Evolutionary conservation across 164 flowering plant genomes (phyloP), one percentile per base, ranked within the genome.

Genomic region (Sextonia rubra): DNA sequence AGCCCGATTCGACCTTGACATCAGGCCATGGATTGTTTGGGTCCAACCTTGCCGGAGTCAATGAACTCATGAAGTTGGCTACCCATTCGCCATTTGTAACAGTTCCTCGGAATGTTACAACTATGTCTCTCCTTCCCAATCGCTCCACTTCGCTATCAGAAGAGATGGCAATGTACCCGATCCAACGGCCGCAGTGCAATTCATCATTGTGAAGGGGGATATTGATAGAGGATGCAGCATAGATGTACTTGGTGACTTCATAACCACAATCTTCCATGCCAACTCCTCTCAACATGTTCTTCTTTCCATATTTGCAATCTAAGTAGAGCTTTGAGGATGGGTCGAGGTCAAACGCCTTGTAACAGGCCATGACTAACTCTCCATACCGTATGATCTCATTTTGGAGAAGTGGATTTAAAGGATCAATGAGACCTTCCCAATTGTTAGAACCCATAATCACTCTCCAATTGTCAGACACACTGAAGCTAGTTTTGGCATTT

Each of bases 161-260:
- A 0, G 97, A 81, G 0, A 88, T 89, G 0, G 97, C 94, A 1
- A 92, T 85, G 60, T 90, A 92, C 1, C 97, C 97, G 3, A 92
- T 80, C 97, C 97, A 92, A 0, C 89, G 86, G 61, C 86, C 84
- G 63, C 86, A 82, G n/a, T 72, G 64, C 0, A 77, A 52, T 9
- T 74, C n/a, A n/a, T n/a, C 84, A 32, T 64, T 78, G 61, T 80
- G 88, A 69, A 76, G 80, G 0, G 90, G 91, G 61, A 90, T 74
- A 69, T 62, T 81, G 74, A 88, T 76, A 22, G 85, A 85, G 0
- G 97, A 86, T 0, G 91, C 85, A 3, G 97, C 97, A 66, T 92
- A 92, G 68, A 92, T 89, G 76, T 90, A 92, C 77, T 87, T 89
- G 27, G 95, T 86, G 67, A 92, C 83, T 47, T 82, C 78, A 65